Base-by-base conservation (phyloP, 1,284 basidiomycete species). In the Fistulinella cinereoalba region DNA sequence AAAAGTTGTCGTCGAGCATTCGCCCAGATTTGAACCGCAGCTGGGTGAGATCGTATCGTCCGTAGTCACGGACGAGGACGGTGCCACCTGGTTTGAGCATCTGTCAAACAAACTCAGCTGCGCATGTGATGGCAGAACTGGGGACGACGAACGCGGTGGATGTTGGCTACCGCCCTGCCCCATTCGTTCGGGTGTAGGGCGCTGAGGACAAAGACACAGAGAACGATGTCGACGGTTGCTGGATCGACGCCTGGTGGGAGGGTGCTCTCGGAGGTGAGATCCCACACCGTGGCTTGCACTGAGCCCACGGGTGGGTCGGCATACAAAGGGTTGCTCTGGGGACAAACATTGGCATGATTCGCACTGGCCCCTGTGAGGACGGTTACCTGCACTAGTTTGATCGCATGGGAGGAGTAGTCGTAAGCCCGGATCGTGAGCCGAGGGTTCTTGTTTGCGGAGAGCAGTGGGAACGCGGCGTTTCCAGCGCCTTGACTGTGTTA, bases 171-270 rank as follows among this genome's bases (percentile, higher is more conserved):
- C 0, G 95, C 95, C 48, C 79, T 80, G 1, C 71, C 65, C 97
- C 97, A 99, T 72, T 99, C 96, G 41, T 81, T 69, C 0, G 97
- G 97, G 64, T 97, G 94, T 15, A 99, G 71, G 0, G 97, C 97
- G 44, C 91, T 95, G 44, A 99, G 72, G 13, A 98, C 94, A 62
- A 97, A 99, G 39, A 99, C 89, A 54, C 97, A 79, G n/a, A 95
- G 82, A 32, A 92, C 75, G 27, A 98, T 83, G 61, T 99, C 94
- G 15, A 95, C 84, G 10, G 78, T 82, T 12, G 71, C 80, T 6
- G 82, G 80, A 39, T 73, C 67, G 16, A 95, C 62, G 23, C 76
- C 80, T 2, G 76, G 70, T 1, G 94, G 94, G 1, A 93, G 72
- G 6, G 71, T 64, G 21, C 70, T 56, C 3, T 66, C 57, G 6